Conservation (phyloP, 208 protist species). For the Crithidia fasciculata region DNA sequence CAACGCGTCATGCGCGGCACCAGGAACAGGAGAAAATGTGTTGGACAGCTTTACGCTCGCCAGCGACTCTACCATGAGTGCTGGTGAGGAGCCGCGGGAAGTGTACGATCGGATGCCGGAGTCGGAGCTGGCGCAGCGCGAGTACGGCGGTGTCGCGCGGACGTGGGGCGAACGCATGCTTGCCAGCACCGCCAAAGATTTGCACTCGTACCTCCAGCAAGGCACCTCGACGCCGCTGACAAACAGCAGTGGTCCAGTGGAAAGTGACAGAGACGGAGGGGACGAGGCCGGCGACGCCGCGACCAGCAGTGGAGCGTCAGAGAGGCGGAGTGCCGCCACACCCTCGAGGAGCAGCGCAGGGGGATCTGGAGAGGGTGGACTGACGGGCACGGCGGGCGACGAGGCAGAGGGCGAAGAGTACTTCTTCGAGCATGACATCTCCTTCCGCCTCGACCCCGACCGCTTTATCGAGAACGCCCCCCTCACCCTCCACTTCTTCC, state of each 20-base stretch:
- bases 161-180: constrained; percentile 13
- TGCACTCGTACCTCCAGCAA: constrained; percentile 1
- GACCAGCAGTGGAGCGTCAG: too few species aligned
- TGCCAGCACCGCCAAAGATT: constrained; percentile 6
- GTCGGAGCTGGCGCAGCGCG: neutral
- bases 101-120: neutral
- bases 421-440: constrained; percentile 55
- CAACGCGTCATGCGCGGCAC: too few species aligned
- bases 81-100: neutral
- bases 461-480: constrained; percentile 48
- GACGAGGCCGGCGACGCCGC: too few species aligned
- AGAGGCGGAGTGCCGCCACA: too few species aligned
- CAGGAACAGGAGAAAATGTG: neutral
- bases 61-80: neutral
- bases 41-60: neutral
- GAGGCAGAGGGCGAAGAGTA: constrained; percentile 20
- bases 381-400: neutral
- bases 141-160: neutral
- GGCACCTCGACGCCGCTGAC: neutral
- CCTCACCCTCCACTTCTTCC: constrained; percentile 44
- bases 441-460: constrained; percentile 43
- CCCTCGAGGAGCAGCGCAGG: neutral
- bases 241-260: too few species aligned
- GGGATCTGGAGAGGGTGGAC: neutral
- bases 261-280: too few species aligned